phyloP scores from a whole-genome alignment of 441 rosid genomes.

The Erysimum cheiri region DNA sequence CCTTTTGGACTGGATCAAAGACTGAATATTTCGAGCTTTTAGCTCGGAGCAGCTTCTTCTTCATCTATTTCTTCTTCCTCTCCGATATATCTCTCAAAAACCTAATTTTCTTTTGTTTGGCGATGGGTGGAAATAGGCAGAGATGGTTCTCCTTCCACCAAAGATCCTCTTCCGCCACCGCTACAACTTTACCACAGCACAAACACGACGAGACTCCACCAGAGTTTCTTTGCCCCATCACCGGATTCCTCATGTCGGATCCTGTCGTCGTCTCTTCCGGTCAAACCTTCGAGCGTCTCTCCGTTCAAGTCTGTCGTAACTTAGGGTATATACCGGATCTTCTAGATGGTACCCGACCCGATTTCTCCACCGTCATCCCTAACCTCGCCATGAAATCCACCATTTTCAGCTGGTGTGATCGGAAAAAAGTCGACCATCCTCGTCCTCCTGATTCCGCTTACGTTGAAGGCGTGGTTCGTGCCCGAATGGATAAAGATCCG shows the following conservation, averaged over 20 bases:
- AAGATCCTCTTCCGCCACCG: slow-evolving; percentile 46
- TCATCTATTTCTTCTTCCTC: neutral
- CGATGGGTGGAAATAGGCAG: slow-evolving; percentile 76
- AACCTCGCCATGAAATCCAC: slow-evolving; percentile 60
- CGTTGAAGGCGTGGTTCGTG: slow-evolving; percentile 45
- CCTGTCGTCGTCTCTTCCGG: slow-evolving; percentile 71
- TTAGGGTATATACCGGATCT: slow-evolving; percentile 53
- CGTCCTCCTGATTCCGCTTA: slow-evolving; percentile 50
- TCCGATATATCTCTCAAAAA: neutral
- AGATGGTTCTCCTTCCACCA: slow-evolving; percentile 70
- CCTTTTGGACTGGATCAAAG: slow-evolving; percentile 21
- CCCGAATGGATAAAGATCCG: slow-evolving; percentile 44
- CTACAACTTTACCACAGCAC: slow-evolving; percentile 41
- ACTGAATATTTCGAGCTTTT: slow-evolving; percentile 6
- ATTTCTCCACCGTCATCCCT: slow-evolving; percentile 58
- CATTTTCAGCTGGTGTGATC: slow-evolving; percentile 60
- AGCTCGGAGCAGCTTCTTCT: slow-evolving; percentile 23
- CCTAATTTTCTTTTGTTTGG: neutral
- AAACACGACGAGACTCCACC: slow-evolving; percentile 53
- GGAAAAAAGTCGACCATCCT: slow-evolving; percentile 43
- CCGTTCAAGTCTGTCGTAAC: slow-evolving; percentile 62
- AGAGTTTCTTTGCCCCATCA: slow-evolving; percentile 62
- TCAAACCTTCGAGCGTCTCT: slow-evolving; percentile 67
- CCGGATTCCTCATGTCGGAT: slow-evolving; percentile 64
- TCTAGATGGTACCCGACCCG: slow-evolving; percentile 56